Evolutionary conservation across 2,329 filamentous ascomycete species (phyloP).

Genomic region (Colletotrichum sp.): DNA sequence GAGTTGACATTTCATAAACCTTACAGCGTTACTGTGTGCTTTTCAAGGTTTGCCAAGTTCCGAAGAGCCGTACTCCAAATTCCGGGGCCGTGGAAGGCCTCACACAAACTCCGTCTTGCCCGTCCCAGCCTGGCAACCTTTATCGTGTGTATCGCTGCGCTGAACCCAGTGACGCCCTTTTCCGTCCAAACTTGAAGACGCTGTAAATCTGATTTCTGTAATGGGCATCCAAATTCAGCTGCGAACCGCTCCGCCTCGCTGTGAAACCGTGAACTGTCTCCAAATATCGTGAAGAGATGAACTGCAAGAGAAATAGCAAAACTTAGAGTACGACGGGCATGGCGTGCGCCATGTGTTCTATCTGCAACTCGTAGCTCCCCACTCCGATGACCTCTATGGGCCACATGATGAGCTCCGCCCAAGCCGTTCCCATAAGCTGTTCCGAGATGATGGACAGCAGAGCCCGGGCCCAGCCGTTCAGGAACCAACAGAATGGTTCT

Average conservation of each 20-base stretch:
- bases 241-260: background rate
- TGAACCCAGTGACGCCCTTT: background rate
- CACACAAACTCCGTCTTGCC: background rate
- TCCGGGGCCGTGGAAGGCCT: background rate
- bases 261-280: background rate
- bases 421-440: constrained; percentile 4
- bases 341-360: background rate
- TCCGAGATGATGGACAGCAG: background rate
- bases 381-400: constrained; percentile 1
- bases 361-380: background rate
- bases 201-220: background rate
- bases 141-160: background rate
- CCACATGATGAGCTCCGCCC: constrained; percentile 4
- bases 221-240: background rate
- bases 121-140: background rate
- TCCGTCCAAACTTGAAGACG: background rate
- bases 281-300: background rate
- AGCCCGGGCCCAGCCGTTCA: constrained; percentile 11
- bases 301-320: background rate
- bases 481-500: constrained; percentile 25
- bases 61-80: background rate
- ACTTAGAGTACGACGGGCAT: background rate
- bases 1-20: background rate
- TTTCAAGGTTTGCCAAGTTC: background rate
- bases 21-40: background rate